phyloP scores from a whole-genome alignment of 1,139 yeast genomes.

The Nakaseomyces uthaithaninus region DNA sequence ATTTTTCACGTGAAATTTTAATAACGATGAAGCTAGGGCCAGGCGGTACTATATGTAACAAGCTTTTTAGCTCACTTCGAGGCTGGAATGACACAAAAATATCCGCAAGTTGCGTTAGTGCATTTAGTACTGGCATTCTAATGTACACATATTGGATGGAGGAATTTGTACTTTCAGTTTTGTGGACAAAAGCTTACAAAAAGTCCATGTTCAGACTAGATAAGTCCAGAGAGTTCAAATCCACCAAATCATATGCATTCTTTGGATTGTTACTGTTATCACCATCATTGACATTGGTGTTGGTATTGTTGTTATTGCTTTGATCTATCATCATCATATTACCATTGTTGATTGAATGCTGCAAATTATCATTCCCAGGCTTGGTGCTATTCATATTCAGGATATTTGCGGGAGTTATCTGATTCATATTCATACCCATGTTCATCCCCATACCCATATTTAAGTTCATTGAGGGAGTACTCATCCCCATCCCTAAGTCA shows the following conservation, averaged over 20 bases:
- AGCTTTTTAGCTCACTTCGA: no score
- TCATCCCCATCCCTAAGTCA: not conserved
- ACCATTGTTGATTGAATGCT: conserved; percentile 9
- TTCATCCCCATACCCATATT: conserved; percentile 7
- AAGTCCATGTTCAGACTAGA: conserved; percentile 29
- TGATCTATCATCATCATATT: conserved; percentile 15
- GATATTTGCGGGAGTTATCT: conserved; percentile 29
- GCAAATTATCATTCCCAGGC: conserved; percentile 10
- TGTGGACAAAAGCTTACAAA: conserved; percentile 11
- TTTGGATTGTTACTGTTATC: conserved; percentile 3
- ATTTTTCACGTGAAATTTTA: no score
- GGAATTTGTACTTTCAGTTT: conserved; percentile 38
- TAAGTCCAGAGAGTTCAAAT: conserved; percentile 26
- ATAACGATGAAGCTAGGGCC: no score
- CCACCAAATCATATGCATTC: conserved; percentile 21
- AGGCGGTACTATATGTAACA: no score
- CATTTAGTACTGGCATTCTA: no score
- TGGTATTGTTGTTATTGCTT: conserved; percentile 10
- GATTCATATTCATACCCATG: conserved; percentile 15
- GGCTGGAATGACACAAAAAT: no score
- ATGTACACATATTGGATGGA: conserved; percentile 56
- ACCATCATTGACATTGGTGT: conserved; percentile 8
- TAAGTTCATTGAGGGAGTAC: conserved; percentile 4
- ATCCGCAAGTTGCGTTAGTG: no score
- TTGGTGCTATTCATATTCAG: conserved; percentile 24